Evolutionary conservation across 371 early-diverging fungal genomes (phyloP).

Genomic region (Haplosporangium sp.): DNA sequence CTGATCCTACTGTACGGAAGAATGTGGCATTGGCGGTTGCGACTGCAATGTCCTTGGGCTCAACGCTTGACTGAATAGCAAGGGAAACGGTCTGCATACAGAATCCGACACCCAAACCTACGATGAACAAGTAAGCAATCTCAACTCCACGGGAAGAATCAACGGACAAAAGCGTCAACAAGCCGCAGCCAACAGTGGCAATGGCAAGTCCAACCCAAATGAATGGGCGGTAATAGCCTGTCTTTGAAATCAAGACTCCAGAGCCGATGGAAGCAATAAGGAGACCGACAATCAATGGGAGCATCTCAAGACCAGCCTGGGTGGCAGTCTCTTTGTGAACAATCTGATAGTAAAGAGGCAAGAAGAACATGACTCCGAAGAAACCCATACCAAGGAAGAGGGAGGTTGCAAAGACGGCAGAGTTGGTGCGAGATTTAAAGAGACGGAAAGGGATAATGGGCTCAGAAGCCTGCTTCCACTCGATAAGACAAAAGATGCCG

Average conservation of each 20-base stretch:
- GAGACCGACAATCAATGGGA: slow-evolving; percentile 72
- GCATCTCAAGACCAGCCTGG: slow-evolving; percentile 69
- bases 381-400: slow-evolving; percentile 61
- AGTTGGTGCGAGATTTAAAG: slow-evolving; percentile 46
- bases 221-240: slow-evolving; percentile 63
- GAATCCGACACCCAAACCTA: slow-evolving; percentile 72
- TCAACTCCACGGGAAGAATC: slow-evolving; percentile 56
- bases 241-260: slow-evolving; percentile 63
- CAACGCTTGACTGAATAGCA: slow-evolving; percentile 67
- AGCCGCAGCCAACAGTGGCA: slow-evolving; percentile 58
- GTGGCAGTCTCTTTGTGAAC: slow-evolving; percentile 67
- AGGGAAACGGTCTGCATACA: slow-evolving; percentile 72
- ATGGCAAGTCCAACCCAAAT: slow-evolving; percentile 64
- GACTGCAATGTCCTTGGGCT: slow-evolving; percentile 68
- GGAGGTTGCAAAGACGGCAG: slow-evolving; percentile 45
- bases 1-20: slow-evolving; percentile 73
- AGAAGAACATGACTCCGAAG: slow-evolving; percentile 67
- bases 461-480: slow-evolving; percentile 64
- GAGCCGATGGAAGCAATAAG: slow-evolving; percentile 61
- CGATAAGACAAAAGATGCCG: slow-evolving; percentile 56
- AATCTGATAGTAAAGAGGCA: slow-evolving; percentile 70
- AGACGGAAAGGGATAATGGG: slow-evolving; percentile 65
- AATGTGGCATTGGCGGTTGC: slow-evolving; percentile 70
- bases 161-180: slow-evolving; percentile 60
- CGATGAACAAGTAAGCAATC: slow-evolving; percentile 62